Percentiles rank a stretch among this genome's conserved stretches.
Evolutionary conservation across 2,329 filamentous ascomycete genomes (phyloP).

Genomic region (Clarireedia monteithiana): DNA sequence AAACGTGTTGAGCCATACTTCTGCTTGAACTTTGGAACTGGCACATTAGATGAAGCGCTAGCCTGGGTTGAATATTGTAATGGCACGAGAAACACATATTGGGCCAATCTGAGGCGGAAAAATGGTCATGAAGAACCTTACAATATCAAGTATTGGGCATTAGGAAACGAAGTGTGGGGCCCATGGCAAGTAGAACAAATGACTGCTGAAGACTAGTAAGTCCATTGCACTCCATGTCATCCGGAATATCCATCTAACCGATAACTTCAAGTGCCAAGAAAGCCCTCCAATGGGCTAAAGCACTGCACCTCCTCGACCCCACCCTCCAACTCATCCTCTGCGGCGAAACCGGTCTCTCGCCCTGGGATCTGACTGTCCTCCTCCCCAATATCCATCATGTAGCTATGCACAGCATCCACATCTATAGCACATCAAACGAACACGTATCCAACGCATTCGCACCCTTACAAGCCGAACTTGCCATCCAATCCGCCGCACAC

Average conservation of each 20-base stretch:
- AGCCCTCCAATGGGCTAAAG: conserved; percentile 51
- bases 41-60: conserved; percentile 48
- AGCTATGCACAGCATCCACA: conserved; percentile 61
- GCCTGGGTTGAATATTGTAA: conserved; percentile 87
- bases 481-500: conserved; percentile 52
- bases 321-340: conserved; percentile 55
- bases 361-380: conserved; percentile 57
- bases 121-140: conserved; percentile 73
- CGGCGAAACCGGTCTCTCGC: conserved; percentile 51
- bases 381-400: conserved; percentile 53
- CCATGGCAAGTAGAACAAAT: conserved; percentile 45
- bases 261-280: conserved; percentile 35
- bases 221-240: background rate
- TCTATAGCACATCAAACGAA: conserved; percentile 44
- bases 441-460: conserved; percentile 46
- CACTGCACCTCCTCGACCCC: conserved; percentile 51
- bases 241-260: background rate
- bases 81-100: conserved; percentile 67
- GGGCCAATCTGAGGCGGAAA: conserved; percentile 69
- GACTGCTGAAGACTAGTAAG: conserved; percentile 44
- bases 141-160: conserved; percentile 77
- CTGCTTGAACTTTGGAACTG: conserved; percentile 74
- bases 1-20: conserved; percentile 70
- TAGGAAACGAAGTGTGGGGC: conserved; percentile 59
- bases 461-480: conserved; percentile 54